These are phyloP conservation scores for Vicia villosa DNA, from an alignment of 306 rosid genomes.

Conservation along the genomic window DNA sequence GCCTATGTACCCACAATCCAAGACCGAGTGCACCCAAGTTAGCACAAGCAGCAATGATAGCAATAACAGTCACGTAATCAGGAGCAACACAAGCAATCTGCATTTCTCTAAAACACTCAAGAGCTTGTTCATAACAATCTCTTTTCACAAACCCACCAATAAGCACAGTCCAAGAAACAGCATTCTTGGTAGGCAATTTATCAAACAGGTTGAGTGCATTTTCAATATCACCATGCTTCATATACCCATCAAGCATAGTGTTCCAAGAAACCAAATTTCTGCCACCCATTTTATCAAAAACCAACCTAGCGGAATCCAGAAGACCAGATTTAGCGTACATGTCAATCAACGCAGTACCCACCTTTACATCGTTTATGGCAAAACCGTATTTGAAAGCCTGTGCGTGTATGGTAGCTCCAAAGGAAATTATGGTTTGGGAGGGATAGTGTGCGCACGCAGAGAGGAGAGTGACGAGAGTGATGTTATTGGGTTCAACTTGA, in stretches of 20 bases:
- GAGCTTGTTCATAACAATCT: slow-evolving; percentile 59
- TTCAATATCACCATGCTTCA: slow-evolving; percentile 58
- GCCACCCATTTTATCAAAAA: slow-evolving; percentile 53
- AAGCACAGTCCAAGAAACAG: slow-evolving; percentile 76
- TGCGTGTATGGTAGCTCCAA: slow-evolving; percentile 66
- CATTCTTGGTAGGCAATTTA: slow-evolving; percentile 74
- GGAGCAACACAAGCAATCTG: slow-evolving; percentile 65
- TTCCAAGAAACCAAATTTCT: slow-evolving; percentile 81
- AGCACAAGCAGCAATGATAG: slow-evolving; percentile 79
- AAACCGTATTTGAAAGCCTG: slow-evolving; percentile 57
- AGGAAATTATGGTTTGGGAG: slow-evolving; percentile 3
- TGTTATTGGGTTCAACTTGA: slow-evolving; percentile 63
- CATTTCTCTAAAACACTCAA: slow-evolving; percentile 76
- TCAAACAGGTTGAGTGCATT: slow-evolving; percentile 67
- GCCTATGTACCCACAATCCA: slow-evolving; percentile 76
- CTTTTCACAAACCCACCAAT: slow-evolving; percentile 82
- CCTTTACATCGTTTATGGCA: slow-evolving; percentile 59
- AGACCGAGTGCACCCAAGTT: slow-evolving; percentile 76
- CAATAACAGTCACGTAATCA: slow-evolving; percentile 78
- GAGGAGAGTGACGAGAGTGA: slow-evolving; percentile 74
- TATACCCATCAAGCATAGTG: slow-evolving; percentile 73
- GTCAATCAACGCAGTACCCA: slow-evolving; percentile 78
- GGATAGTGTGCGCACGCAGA: slow-evolving; percentile 74
- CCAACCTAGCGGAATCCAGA: slow-evolving; percentile 54
- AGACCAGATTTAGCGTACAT: slow-evolving; percentile 74